phyloP scores from a whole-genome alignment of 2,329 filamentous ascomycete species.

The Hypoxylon sp. region DNA sequence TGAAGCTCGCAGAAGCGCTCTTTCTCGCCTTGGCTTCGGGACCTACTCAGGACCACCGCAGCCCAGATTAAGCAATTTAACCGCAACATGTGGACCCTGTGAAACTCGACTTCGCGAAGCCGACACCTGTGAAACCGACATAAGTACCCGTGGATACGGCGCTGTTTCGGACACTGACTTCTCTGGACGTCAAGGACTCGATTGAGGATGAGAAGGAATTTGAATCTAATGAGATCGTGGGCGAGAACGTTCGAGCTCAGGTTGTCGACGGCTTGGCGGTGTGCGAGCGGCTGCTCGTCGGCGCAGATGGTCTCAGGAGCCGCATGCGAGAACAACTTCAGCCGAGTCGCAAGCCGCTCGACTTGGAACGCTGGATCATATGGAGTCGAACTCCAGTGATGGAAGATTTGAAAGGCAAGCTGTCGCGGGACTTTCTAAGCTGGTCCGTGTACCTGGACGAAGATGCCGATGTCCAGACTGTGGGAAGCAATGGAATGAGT shows the following conservation, averaged over 20 bases:
- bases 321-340: conserved; percentile 50
- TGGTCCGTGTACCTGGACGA: conserved; percentile 50
- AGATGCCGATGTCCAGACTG: conserved; percentile 45
- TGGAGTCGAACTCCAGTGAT: conserved; percentile 50
- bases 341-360: conserved; percentile 47
- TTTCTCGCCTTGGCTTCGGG: conserved; percentile 44
- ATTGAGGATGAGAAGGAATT: conserved; percentile 51
- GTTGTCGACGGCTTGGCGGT: conserved; percentile 48
- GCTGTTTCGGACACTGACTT: conserved; percentile 48
- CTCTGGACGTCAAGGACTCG: conserved; percentile 44
- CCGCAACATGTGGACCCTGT: conserved; percentile 48
- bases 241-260: conserved; percentile 38
- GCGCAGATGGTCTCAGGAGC: conserved; percentile 50
- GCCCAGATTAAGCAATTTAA: conserved; percentile 37
- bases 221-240: conserved; percentile 42
- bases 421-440: conserved; percentile 42
- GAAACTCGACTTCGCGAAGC: conserved; percentile 42
- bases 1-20: conserved; percentile 44
- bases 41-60: conserved; percentile 41
- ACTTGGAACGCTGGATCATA: conserved; percentile 50
- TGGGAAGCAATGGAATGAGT: conserved; percentile 46
- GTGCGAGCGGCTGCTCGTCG: conserved; percentile 46
- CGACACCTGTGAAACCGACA: conserved; percentile 31
- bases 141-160: conserved; percentile 48
- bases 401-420: conserved; percentile 36